phyloP scores from a whole-genome alignment of 2,329 filamentous ascomycete genomes.

The Aspergillus piperis region DNA sequence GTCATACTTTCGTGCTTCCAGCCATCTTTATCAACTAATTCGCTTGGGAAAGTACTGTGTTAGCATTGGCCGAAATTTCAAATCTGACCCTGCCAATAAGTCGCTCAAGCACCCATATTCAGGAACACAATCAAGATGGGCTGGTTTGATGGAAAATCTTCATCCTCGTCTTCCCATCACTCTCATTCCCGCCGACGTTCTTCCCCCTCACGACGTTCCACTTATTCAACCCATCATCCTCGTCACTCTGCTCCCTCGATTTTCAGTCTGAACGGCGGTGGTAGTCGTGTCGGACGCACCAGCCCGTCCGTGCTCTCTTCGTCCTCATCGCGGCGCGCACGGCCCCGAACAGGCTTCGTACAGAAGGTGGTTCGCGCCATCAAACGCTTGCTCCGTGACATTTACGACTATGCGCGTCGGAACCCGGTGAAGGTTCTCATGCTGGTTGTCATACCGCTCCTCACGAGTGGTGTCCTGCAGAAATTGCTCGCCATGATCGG shows the following conservation, averaged over 20 bases:
- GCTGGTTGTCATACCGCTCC: constrained; percentile 81
- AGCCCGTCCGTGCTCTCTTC: constrained; percentile 56
- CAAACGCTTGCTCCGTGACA: constrained; percentile 75
- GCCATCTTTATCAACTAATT: neutral
- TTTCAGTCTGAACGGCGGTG: constrained; percentile 45
- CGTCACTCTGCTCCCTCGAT: constrained; percentile 48
- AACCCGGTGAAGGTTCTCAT: constrained; percentile 87
- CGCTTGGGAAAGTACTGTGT: neutral
- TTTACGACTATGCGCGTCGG: constrained; percentile 76
- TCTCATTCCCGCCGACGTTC: constrained; percentile 39
- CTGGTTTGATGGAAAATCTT: constrained; percentile 48
- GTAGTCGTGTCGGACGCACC: constrained; percentile 36
- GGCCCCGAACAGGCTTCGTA: constrained; percentile 76
- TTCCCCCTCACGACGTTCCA: constrained; percentile 39
- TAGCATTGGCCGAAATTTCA: neutral
- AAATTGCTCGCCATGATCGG: constrained; percentile 78
- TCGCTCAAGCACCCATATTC: neutral
- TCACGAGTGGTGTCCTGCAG: constrained; percentile 79
- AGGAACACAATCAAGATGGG: constrained; percentile 39
- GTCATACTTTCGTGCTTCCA: neutral
- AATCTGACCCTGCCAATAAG: neutral
- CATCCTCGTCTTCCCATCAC: constrained; percentile 28
- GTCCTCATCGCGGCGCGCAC: constrained; percentile 74
- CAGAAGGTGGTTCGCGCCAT: constrained; percentile 72
- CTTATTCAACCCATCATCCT: constrained; percentile 40